Conservation (phyloP, 2,329 filamentous ascomycete genomes). For the Trichoderma citrinoviride region DNA sequence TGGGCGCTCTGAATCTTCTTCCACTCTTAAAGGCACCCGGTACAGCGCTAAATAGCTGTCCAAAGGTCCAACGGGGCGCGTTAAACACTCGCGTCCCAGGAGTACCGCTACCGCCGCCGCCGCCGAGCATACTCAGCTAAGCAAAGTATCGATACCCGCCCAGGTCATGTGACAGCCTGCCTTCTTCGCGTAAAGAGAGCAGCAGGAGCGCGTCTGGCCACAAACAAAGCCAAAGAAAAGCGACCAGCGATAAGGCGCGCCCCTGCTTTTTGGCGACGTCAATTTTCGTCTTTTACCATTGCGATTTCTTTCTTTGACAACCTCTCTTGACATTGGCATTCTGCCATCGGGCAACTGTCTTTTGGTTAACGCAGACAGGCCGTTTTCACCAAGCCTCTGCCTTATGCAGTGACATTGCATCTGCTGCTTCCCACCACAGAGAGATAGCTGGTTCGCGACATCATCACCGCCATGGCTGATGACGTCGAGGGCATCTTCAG, state of each 20-base stretch:
- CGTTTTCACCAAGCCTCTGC: too few species aligned
- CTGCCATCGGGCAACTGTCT: neutral
- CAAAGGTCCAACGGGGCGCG: too few species aligned
- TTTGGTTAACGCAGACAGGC: neutral
- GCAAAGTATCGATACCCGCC: neutral
- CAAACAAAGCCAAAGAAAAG: slow-evolving; percentile 17
- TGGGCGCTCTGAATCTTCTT: too few species aligned
- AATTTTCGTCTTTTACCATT: slow-evolving; percentile 9
- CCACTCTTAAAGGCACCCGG: too few species aligned
- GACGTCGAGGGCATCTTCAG: slow-evolving; percentile 38
- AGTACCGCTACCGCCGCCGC: slow-evolving; percentile 2
- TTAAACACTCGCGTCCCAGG: neutral
- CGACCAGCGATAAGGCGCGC: neutral
- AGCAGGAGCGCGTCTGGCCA: slow-evolving; percentile 21
- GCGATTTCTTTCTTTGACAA: neutral
- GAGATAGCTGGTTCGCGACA: slow-evolving; percentile 25
- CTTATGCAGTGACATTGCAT: neutral
- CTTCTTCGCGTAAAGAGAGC: slow-evolving; percentile 36
- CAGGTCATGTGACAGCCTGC: slow-evolving; percentile 38
- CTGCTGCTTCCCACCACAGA: neutral
- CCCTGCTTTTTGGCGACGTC: neutral
- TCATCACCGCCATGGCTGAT: slow-evolving; percentile 24
- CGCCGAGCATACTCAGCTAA: too few species aligned
- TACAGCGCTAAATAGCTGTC: too few species aligned
- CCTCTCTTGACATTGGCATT: too few species aligned